Base-by-base conservation (phyloP, 305 asterid species). In the Rubia tinctorum region DNA sequence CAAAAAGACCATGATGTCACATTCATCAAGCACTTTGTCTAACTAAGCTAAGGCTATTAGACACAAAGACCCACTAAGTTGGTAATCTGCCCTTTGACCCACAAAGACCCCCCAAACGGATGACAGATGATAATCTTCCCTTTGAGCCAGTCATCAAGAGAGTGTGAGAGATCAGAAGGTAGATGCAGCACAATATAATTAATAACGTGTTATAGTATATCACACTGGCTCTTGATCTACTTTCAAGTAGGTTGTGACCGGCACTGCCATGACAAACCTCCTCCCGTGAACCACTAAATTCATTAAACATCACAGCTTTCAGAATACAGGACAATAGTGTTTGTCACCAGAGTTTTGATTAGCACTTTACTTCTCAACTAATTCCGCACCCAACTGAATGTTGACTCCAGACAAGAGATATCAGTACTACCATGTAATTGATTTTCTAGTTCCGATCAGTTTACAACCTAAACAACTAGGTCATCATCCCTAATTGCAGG, bases 381-480 rank as follows among this genome's bases (percentile, higher is more conserved):
- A 18, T 15, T 71, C 42, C 37, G 39, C 64, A 55, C 40, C 42
- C 55, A 58, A 12, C 75, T 58, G 67, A n/a, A 71, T 18, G 49
- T 77, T 43, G 55, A 7, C 47, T 20, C 11, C 39, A 45, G 66
- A 18, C 71, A 59, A 17, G 11, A 8, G 6, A 49, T 27, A 67
- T 66, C 53, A 61, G 73, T 30, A 39, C 45, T 60, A 71, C 20
- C n/a, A n/a, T n/a, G n/a, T n/a, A n/a, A n/a, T n/a, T n/a, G n/a
- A n/a, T n/a, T n/a, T n/a, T n/a, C n/a, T n/a, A n/a, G n/a, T n/a
- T n/a, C n/a, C n/a, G n/a, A n/a, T n/a, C 67, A 60, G n/a, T 12
- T 39, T 37, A 17, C 23, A 30, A 30, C 34, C 1, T 1, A 30
- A 30, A 30, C 34, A 30, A 30, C 34, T 30, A 30, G 34, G 34